Evolutionary conservation across 208 protist genomes (phyloP), one percentile per base, ranked within the genome.

Genomic region (Acanthamoeba polyphaga): DNA sequence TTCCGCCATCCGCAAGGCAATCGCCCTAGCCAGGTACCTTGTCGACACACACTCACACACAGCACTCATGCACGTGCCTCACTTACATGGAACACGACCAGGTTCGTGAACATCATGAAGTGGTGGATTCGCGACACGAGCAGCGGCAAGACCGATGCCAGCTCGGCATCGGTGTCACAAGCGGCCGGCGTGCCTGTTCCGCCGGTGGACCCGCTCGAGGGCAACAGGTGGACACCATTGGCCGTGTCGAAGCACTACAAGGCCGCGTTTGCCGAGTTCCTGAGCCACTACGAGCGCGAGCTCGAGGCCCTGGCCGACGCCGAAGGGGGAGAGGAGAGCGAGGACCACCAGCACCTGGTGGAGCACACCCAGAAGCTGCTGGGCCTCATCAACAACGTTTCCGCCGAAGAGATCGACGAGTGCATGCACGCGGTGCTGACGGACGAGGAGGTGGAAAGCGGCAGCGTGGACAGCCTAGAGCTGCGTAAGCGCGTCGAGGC

Each of bases 301-400:
- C 66, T 74, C 5, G 66, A 74, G 29, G 66, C 66, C 3, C 66
- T 74, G 32, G 66, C 66, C 32, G 66, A n/a, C 6, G 32, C 32
- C 29, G 66, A 74, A 24, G 66, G 66, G 15, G 66, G 24, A 2
- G 29, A 49, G 46, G 46, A n/a, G 27, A 60, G 17, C 19, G 66
- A 74, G 12, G 66, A 74, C 32, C 66, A 74, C 27, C 6, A 74
- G 32, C 66, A 38, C 29, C 66, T 74, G 29, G 24, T 12, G 66
- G 66, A 74, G 66, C 66, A 74, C 66, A 74, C 66, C 17, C 66
- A 74, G 2, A n/a, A 74, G 32, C 66, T 74, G 66, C 24, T 74
- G 29, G 32, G 29, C 24, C 66, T 74, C 27, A 29, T n/a, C 66
- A 74, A 22, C 27, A 13, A 74, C 32, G 32, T 74, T 5, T 32